phyloP scores from a whole-genome alignment of 2,329 filamentous ascomycete species.

The Colletotrichum lentis region DNA sequence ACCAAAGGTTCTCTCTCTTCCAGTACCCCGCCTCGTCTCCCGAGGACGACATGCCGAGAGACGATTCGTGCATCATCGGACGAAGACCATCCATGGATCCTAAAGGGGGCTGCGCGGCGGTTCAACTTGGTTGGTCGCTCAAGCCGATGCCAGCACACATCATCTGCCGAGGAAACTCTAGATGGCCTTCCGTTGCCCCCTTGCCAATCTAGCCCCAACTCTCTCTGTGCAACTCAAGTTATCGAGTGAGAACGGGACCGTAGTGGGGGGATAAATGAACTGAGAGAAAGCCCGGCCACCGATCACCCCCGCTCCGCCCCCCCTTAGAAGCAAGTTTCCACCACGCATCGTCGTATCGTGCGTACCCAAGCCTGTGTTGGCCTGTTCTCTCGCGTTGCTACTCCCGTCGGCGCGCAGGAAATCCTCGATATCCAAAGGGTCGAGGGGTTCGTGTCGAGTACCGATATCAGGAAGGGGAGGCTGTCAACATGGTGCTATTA shows the following conservation, averaged over 20 bases:
- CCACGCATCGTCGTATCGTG: background rate
- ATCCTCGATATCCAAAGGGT: background rate
- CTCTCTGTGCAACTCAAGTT: too few relatives aligned
- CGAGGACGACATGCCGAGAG: background rate
- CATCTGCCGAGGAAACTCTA: slow-evolving; percentile 9
- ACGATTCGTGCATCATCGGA: background rate
- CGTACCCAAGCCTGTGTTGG: background rate
- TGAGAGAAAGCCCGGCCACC: background rate
- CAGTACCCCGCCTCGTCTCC: slow-evolving; percentile 10
- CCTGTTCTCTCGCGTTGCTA: background rate
- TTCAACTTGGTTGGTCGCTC: too few relatives aligned
- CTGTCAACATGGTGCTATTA: slow-evolving; percentile 14
- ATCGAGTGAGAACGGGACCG: too few relatives aligned
- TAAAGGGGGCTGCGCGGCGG: background rate
- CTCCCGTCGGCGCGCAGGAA: background rate
- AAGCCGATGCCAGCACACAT: background rate
- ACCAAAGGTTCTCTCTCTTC: background rate
- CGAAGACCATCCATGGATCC: background rate
- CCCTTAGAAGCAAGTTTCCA: background rate
- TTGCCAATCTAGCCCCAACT: background rate
- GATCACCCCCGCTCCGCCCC: background rate
- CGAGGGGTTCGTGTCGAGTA: too few relatives aligned
- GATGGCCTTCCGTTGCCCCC: background rate
- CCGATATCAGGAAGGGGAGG: too few relatives aligned
- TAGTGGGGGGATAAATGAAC: too few relatives aligned